These are phyloP conservation scores for Cucumis melo DNA, from an alignment of 306 rosid species.

Conservation along the genomic window DNA sequence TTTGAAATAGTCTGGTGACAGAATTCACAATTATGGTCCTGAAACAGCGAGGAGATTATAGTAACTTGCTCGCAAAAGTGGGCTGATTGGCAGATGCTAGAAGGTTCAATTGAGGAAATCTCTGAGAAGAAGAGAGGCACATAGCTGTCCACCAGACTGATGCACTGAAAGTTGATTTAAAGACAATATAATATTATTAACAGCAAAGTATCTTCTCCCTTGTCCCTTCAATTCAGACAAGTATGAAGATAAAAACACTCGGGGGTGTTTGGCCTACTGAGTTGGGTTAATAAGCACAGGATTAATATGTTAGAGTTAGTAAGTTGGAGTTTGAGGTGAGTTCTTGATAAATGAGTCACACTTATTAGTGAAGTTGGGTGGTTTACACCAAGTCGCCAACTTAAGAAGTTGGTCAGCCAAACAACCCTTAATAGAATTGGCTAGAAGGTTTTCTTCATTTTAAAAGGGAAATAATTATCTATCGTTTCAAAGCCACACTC, in stretches of 20 bases:
- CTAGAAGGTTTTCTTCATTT: not conserved
- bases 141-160: conserved; percentile 62
- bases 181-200: not conserved
- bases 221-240: not conserved
- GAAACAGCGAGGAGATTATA: conserved; percentile 28
- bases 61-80: conserved; percentile 47
- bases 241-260: no score
- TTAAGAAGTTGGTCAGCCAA: no score
- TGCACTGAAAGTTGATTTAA: conserved; percentile 39
- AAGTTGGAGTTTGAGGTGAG: no score
- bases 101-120: conserved; percentile 39
- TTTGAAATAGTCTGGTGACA: conserved; percentile 56
- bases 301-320: no score
- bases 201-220: not conserved
- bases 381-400: no score
- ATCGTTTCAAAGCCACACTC: not conserved
- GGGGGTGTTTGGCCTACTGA: no score
- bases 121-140: conserved; percentile 69
- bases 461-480: not conserved
- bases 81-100: conserved; percentile 51
- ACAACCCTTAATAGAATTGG: no score
- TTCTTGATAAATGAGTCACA: no score
- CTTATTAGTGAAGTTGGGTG: no score
- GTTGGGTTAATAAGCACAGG: no score
- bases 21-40: conserved; percentile 50